These are phyloP conservation scores for Aspergillus brasiliensis DNA, from an alignment of 2,329 filamentous ascomycete genomes.

Conservation along the genomic window DNA sequence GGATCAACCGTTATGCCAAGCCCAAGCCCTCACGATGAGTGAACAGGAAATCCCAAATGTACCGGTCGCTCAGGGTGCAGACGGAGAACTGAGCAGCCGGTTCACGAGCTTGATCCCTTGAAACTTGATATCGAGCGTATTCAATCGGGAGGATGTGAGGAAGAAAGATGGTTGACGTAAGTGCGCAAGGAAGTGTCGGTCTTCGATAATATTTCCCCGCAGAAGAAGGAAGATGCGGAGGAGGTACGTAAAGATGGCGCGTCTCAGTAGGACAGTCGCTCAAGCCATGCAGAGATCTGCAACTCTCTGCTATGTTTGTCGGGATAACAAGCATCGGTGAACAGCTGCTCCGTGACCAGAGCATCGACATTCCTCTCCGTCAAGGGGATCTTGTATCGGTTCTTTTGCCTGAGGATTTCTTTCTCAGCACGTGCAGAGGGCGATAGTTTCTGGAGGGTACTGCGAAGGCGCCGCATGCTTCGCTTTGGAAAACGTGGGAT, in stretches of 20 bases:
- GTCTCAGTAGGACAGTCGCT: slow-evolving; percentile 66
- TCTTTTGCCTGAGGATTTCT: slow-evolving; percentile 39
- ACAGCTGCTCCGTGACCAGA: slow-evolving; percentile 37
- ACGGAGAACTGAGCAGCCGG: too few relatives aligned
- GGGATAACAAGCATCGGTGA: slow-evolving; percentile 58
- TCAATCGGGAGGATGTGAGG: background rate
- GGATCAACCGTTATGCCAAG: slow-evolving; percentile 30
- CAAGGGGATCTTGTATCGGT: slow-evolving; percentile 36
- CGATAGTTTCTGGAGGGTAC: slow-evolving; percentile 37
- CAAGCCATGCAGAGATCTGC: slow-evolving; percentile 75
- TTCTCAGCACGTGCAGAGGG: slow-evolving; percentile 38
- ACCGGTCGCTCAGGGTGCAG: background rate
- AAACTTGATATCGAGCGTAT: too few relatives aligned
- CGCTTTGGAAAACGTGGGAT: slow-evolving; percentile 30
- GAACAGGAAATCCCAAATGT: background rate
- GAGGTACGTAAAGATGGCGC: slow-evolving; percentile 24
- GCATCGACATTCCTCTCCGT: slow-evolving; percentile 41
- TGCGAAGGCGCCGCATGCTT: slow-evolving; percentile 38
- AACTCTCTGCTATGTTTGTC: slow-evolving; percentile 61
- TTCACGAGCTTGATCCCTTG: background rate
- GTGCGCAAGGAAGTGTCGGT: background rate
- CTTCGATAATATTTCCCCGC: background rate
- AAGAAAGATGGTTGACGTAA: too few relatives aligned
- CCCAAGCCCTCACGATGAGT: slow-evolving; percentile 12
- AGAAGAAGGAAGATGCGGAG: background rate